Base-by-base conservation (phyloP, 805 yeast species). In the Lipomyces starkeyi region DNA sequence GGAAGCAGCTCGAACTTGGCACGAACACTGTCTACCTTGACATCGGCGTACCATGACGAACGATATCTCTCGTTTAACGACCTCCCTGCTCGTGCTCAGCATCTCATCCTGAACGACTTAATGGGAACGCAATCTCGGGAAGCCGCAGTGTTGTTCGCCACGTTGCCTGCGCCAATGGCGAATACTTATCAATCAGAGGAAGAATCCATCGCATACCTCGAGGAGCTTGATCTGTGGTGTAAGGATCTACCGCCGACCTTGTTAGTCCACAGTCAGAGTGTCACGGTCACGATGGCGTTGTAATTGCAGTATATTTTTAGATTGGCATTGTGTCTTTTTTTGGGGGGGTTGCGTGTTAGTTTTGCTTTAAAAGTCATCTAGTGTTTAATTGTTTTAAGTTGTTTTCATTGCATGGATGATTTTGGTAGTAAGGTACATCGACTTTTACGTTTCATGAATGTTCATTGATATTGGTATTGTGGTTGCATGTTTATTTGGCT, bases 281-380 rank as follows among this genome's bases (percentile, higher is more conserved):
- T 95, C 83, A 95, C 99, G 0, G 99, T 94, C 1, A 94, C 99
- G 0, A 93, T 98, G 5, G 95, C 97, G 43, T 81, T 94, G 70
- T 93, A 80, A 57, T 22, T 37, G 20, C 17, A 37, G 43, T 43
- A 43, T 17, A n/a, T 5, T 5, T 5, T 43, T 17, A 17, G 1
- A 7, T 17, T 17, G 20, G 49, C n/a, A n/a, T n/a, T n/a, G 17
- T 37, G 43, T 37, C 0, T 29, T 29, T 29, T 6, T 35, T 0
- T 3, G 17, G n/a, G 43, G 43, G 14, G 1, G 13, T 37, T 37
- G n/a, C 1, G n/a, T 4, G 43, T 9, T 37, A 13, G 43, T 13
- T 5, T 37, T 35, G 11, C 40, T 35, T 37, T 37, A 37, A 37
- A 37, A 37, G 43, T 37, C n/a, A 37, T 37, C 17, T 14, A 37